phyloP scores from a whole-genome alignment of 192 early-diverging fungal species.

The Coemansia brasiliensis region DNA sequence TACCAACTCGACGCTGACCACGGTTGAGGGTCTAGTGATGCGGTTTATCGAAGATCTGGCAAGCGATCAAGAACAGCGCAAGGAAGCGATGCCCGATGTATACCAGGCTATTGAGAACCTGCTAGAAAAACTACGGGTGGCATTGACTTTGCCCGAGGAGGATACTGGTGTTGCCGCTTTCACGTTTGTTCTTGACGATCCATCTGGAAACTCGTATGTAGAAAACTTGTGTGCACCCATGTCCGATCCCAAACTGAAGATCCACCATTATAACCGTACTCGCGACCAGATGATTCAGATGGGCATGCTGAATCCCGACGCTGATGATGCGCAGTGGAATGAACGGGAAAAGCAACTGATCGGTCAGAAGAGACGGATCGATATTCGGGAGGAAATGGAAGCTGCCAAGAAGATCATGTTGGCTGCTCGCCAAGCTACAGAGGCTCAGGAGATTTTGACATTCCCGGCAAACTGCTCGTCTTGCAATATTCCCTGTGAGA shows the following conservation, averaged over 20 bases:
- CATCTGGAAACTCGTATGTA: slow-evolving; percentile 88
- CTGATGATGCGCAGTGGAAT: slow-evolving; percentile 37
- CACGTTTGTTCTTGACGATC: slow-evolving; percentile 83
- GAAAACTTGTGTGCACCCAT: slow-evolving; percentile 80
- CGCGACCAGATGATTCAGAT: slow-evolving; percentile 76
- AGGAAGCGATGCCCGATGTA: slow-evolving; percentile 62
- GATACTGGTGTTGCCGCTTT: slow-evolving; percentile 54
- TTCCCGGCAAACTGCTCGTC: slow-evolving; percentile 86
- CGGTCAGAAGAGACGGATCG: slow-evolving; percentile 10
- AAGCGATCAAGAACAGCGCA: slow-evolving; percentile 76
- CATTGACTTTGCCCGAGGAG: slow-evolving; percentile 54
- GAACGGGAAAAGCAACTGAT: slow-evolving; percentile 27
- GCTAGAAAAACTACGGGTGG: slow-evolving; percentile 63
- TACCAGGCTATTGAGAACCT: slow-evolving; percentile 75
- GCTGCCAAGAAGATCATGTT: slow-evolving; percentile 32
- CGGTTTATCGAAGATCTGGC: slow-evolving; percentile 80
- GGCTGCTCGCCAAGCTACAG: slow-evolving; percentile 58
- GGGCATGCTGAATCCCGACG: slow-evolving; percentile 67
- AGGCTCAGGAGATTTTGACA: slow-evolving; percentile 69
- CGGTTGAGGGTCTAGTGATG: slow-evolving; percentile 81
- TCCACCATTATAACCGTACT: slow-evolving; percentile 70
- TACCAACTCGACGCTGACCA: slow-evolving; percentile 80
- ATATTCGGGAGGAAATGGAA: slow-evolving; percentile 46
- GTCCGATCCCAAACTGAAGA: slow-evolving; percentile 71
- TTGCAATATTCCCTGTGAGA: slow-evolving; percentile 75